Evolutionary conservation across 2,329 filamentous ascomycete species (phyloP).

Genomic region (Epichloe aotearoae): DNA sequence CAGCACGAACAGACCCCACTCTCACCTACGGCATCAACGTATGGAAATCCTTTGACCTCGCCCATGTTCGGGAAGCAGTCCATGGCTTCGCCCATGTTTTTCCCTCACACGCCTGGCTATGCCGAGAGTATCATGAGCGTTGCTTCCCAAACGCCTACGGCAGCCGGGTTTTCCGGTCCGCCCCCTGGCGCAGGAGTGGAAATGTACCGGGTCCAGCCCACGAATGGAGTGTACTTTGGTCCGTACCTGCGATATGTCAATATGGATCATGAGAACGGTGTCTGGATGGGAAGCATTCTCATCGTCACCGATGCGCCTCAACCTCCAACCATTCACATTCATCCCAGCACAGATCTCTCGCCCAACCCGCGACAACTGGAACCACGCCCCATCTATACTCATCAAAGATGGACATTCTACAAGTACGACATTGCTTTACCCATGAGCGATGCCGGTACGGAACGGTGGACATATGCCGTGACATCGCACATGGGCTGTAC

Average conservation of each 20-base stretch:
- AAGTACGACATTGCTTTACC: slow-evolving; percentile 82
- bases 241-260: slow-evolving; percentile 93
- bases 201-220: slow-evolving; percentile 84
- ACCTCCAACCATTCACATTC: slow-evolving; percentile 90
- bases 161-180: slow-evolving; percentile 78
- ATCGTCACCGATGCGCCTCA: slow-evolving; percentile 84
- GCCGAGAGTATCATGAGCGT: slow-evolving; percentile 79
- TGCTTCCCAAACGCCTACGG: slow-evolving; percentile 58
- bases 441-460: slow-evolving; percentile 72
- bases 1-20: slow-evolving; percentile 71
- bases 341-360: slow-evolving; percentile 78
- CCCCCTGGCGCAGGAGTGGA: slow-evolving; percentile 86
- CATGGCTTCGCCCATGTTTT: slow-evolving; percentile 67
- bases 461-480: slow-evolving; percentile 95
- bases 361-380: slow-evolving; percentile 84
- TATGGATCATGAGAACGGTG: slow-evolving; percentile 83
- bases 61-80: slow-evolving; percentile 45
- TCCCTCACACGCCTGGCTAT: slow-evolving; percentile 72
- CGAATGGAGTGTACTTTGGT: slow-evolving; percentile 95
- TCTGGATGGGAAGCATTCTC: slow-evolving; percentile 89
- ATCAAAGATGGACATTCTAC: slow-evolving; percentile 92
- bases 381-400: slow-evolving; percentile 68
- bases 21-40: slow-evolving; percentile 67
- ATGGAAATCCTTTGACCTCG: slow-evolving; percentile 59
- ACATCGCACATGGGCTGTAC: slow-evolving; percentile 95